Percentiles rank a stretch among this genome's conserved stretches.
These are phyloP conservation scores for Coemansia sp. DNA, from an alignment of 192 early-diverging fungal genomes.

Conservation along the genomic window DNA sequence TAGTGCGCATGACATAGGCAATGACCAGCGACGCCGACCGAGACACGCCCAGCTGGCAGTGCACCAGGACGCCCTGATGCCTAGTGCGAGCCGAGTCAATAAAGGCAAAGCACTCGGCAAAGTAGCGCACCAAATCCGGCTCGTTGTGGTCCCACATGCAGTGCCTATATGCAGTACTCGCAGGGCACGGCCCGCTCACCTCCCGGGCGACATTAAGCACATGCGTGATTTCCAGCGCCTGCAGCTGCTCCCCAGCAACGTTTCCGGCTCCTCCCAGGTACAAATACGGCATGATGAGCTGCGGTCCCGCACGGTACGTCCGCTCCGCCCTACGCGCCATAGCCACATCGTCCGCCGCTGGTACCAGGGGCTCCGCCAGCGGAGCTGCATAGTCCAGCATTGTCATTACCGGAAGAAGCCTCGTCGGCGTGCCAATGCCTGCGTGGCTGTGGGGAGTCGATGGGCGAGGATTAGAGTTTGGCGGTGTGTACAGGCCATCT, in stretches of 20 bases:
- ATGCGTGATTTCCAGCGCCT: slow-evolving; percentile 5
- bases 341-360: slow-evolving; percentile 6
- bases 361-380: background rate
- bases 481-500: background rate
- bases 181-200: background rate
- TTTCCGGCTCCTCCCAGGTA: slow-evolving; percentile 40
- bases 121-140: slow-evolving; percentile 60
- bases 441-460: background rate
- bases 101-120: slow-evolving; percentile 61
- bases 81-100: slow-evolving; percentile 62
- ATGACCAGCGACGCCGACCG: slow-evolving; percentile 84
- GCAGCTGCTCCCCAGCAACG: slow-evolving; percentile 17
- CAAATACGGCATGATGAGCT: slow-evolving; percentile 48
- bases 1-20: slow-evolving; percentile 82
- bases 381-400: background rate
- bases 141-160: slow-evolving; percentile 75
- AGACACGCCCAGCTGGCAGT: slow-evolving; percentile 89
- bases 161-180: slow-evolving; percentile 54
- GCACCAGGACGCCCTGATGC: slow-evolving; percentile 69
- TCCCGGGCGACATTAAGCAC: slow-evolving; percentile 42
- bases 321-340: slow-evolving; percentile 32
- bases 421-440: background rate
- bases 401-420: background rate
- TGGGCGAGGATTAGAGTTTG: slow-evolving; percentile 3
- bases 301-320: slow-evolving; percentile 35